A percentile compares a stretch with the other conserved stretches of the same genome.
Evolutionary conservation across 768 basidiomycete genomes (phyloP).

Genomic region (Chlorophyllum brunneum): DNA sequence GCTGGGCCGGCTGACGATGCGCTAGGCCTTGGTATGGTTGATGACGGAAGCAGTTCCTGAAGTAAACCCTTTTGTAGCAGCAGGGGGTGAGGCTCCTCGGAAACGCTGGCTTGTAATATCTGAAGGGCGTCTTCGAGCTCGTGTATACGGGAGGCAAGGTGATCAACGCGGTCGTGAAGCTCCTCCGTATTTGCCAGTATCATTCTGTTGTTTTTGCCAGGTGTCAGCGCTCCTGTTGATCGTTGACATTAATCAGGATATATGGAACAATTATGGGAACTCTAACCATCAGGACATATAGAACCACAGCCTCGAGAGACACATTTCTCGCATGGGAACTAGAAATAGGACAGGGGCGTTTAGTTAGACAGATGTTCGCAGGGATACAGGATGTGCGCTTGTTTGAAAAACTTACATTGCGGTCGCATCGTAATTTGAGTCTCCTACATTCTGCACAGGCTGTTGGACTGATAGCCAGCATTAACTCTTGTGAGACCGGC

Average conservation of each 20-base stretch:
- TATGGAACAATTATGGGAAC: constrained; percentile 4
- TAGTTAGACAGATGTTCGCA: constrained; percentile 12
- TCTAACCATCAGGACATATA: constrained; percentile 72
- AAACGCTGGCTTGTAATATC: constrained; percentile 41
- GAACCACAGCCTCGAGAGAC: constrained; percentile 68
- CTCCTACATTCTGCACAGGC: constrained; percentile 52
- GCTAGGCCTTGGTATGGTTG: constrained; percentile 18
- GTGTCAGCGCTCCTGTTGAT: constrained; percentile 44
- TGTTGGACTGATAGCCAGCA: constrained; percentile 46
- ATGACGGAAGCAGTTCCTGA: constrained; percentile 15
- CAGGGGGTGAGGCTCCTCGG: constrained; percentile 48
- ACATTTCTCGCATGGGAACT: constrained; percentile 81
- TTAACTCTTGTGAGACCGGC: neutral
- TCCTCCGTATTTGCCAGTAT: constrained; percentile 69
- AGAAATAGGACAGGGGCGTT: constrained; percentile 6
- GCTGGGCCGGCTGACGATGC: constrained; percentile 24
- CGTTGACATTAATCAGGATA: constrained; percentile 4
- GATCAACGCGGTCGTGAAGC: constrained; percentile 61
- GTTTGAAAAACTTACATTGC: constrained; percentile 38
- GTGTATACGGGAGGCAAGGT: constrained; percentile 49
- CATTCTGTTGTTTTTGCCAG: constrained; percentile 60
- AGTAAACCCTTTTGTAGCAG: constrained; percentile 34
- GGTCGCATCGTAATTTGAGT: constrained; percentile 64
- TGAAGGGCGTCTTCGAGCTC: constrained; percentile 59
- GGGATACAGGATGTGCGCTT: constrained; percentile 15